A percentile compares a stretch with the other conserved stretches of the same genome.
These are phyloP conservation scores for Tylopilus sp. DNA, from an alignment of 768 basidiomycete genomes.

Conservation along the genomic window DNA sequence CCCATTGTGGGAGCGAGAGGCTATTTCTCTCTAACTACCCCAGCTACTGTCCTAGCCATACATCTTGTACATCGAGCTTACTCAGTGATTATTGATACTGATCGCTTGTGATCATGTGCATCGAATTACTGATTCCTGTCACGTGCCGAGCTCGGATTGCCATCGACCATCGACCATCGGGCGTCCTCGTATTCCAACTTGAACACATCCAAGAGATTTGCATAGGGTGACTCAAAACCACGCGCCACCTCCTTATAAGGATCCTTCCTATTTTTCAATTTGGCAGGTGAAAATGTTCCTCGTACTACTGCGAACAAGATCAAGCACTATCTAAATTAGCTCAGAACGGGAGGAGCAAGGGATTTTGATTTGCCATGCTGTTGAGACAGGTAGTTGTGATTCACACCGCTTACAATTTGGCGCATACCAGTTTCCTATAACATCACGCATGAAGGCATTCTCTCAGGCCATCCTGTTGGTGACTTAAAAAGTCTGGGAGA, in stretches of 20 bases:
- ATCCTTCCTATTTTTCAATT: slow-evolving; percentile 4
- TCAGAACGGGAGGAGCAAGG: background rate
- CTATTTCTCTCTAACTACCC: too few species aligned
- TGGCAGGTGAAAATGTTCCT: background rate
- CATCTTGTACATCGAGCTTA: too few species aligned
- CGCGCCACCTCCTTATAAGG: background rate
- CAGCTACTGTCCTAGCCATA: too few species aligned
- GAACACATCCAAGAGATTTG: background rate
- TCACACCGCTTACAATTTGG: background rate
- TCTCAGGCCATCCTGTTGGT: background rate
- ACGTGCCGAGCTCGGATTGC: too few species aligned
- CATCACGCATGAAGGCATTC: slow-evolving; percentile 2
- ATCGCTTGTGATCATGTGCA: too few species aligned
- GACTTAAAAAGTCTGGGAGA: slow-evolving; percentile 9
- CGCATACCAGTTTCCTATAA: background rate
- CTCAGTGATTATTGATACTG: too few species aligned
- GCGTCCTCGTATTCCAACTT: too few species aligned
- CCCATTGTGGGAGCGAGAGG: too few species aligned
- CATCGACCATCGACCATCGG: too few species aligned
- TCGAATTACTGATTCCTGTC: too few species aligned
- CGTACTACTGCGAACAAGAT: background rate
- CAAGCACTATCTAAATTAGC: background rate
- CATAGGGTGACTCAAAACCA: background rate
- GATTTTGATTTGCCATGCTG: background rate
- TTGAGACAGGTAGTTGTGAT: background rate